phyloP scores from a whole-genome alignment of 768 basidiomycete genomes.

The Hemileccinum impolitum region DNA sequence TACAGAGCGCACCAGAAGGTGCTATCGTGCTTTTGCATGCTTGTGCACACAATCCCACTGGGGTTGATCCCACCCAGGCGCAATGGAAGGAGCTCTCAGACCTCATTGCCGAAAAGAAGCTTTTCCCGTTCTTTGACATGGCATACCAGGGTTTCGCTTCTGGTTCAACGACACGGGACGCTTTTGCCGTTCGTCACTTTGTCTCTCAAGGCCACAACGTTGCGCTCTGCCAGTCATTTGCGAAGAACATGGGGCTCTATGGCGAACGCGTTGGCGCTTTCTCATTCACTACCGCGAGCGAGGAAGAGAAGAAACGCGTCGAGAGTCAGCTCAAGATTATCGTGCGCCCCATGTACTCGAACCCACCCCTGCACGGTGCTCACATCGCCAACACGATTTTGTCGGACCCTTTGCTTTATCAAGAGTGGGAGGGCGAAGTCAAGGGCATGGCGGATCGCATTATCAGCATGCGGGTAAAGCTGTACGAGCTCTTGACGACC shows the following conservation, averaged over 20 bases:
- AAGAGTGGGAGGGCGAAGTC: slow-evolving; percentile 88
- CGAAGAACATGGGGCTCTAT: slow-evolving; percentile 99
- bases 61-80: slow-evolving; percentile 88
- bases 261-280: slow-evolving; percentile 98
- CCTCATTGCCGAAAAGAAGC: slow-evolving; percentile 79
- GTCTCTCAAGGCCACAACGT: slow-evolving; percentile 86
- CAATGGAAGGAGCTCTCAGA: slow-evolving; percentile 93
- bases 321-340: slow-evolving; percentile 95
- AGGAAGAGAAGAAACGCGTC: slow-evolving; percentile 80
- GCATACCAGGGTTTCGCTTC: slow-evolving; percentile 99
- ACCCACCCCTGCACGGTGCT: slow-evolving; percentile 91
- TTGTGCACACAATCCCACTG: slow-evolving; percentile 99
- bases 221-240: slow-evolving; percentile 92
- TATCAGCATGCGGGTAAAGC: slow-evolving; percentile 84
- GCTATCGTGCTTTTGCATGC: slow-evolving; percentile 91
- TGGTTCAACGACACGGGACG: slow-evolving; percentile 85
- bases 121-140: slow-evolving; percentile 99
- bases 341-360: slow-evolving; percentile 96
- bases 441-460: slow-evolving; percentile 96
- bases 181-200: slow-evolving; percentile 94
- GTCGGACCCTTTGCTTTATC: slow-evolving; percentile 66
- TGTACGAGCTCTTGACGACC: slow-evolving; percentile 74
- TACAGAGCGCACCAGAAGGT: slow-evolving; percentile 64
- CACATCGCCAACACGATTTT: slow-evolving; percentile 85
- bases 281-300: slow-evolving; percentile 67